Evolutionary conservation across 2,329 filamentous ascomycete genomes (phyloP), one percentile per base, ranked within the genome.

Genomic region (Sphaerulina populicola): DNA sequence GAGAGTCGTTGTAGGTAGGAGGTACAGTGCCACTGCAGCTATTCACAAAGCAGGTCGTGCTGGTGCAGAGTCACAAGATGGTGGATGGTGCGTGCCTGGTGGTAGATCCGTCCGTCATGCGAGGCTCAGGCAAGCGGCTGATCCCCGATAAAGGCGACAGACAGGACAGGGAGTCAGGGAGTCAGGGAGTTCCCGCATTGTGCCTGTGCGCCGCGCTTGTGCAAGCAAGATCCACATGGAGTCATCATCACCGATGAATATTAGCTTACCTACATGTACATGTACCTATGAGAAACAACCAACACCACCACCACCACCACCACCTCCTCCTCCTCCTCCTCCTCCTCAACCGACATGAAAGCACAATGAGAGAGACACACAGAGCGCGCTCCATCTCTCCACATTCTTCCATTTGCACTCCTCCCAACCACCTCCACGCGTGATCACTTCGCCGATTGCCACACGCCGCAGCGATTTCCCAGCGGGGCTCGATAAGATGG

Each of bases 351-450:
- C 18, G 18, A 27, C 3, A 27, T 27, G 23, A 23, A 29, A 27
- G 31, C 47, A 47, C 31, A 23, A 44, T 49, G 36, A 47, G 29
- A 40, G 35, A 10, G 6, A 35, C 31, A 27, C 23, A 27, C 4
- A 3, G 5, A 27, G 23, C 12, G 31, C 31, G 31, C 10, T 6
- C 31, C 10, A 35, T 11, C 44, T 27, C 6, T 47, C 44, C 15
- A 45, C 18, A 39, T n/a, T 48, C 43, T 31, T 33, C 18, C 33
- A 47, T 21, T 10, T 36, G 35, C 21, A 14, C 30, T 44, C 11
- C 41, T 27, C 18, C 54, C 54, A 29, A 53, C 49, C 51, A 47
- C 38, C 45, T 52, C 53, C 56, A 30, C 44, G 51, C 56, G 27
- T 51, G 23, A 5, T 55, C 49, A 35, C 15, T 35, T 10, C 10